Conservation (phyloP, 495 filamentous ascomycete genomes). For the Neurospora sp. region DNA sequence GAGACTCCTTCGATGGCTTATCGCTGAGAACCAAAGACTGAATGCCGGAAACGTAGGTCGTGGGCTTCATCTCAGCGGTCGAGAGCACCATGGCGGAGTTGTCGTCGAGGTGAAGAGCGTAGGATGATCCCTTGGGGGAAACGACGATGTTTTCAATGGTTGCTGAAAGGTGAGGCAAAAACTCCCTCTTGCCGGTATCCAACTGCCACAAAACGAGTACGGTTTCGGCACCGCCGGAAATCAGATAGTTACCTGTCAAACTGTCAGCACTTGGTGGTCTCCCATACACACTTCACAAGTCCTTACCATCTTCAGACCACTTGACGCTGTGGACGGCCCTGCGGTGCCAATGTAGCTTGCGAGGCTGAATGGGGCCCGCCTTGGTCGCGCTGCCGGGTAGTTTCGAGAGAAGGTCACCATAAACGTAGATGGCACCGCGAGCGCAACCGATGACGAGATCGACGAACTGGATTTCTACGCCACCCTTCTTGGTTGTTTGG, state of each 20-base stretch:
- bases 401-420: conserved; percentile 58
- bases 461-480: conserved; percentile 29
- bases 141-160: conserved; percentile 74
- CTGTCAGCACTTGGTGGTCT: conserved; percentile 8
- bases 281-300: background rate
- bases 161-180: conserved; percentile 78
- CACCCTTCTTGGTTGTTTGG: conserved; percentile 23
- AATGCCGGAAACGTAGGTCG: conserved; percentile 70
- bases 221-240: conserved; percentile 86
- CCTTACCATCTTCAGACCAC: conserved; percentile 83
- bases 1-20: conserved; percentile 29
- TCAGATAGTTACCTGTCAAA: conserved; percentile 75
- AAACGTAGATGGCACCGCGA: conserved; percentile 65
- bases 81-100: conserved; percentile 85
- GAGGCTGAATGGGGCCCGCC: conserved; percentile 32
- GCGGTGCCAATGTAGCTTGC: conserved; percentile 85
- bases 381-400: conserved; percentile 28
- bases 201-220: conserved; percentile 94
- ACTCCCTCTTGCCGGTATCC: conserved; percentile 69
- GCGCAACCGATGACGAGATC: conserved; percentile 69
- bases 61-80: conserved; percentile 73
- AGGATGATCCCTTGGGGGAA: conserved; percentile 67
- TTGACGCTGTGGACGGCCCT: conserved; percentile 68
- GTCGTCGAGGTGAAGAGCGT: conserved; percentile 75
- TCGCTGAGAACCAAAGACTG: conserved; percentile 48